Evolutionary conservation across 169 alveolate genomes (phyloP).

Genomic region (Eimeria brunetti): DNA sequence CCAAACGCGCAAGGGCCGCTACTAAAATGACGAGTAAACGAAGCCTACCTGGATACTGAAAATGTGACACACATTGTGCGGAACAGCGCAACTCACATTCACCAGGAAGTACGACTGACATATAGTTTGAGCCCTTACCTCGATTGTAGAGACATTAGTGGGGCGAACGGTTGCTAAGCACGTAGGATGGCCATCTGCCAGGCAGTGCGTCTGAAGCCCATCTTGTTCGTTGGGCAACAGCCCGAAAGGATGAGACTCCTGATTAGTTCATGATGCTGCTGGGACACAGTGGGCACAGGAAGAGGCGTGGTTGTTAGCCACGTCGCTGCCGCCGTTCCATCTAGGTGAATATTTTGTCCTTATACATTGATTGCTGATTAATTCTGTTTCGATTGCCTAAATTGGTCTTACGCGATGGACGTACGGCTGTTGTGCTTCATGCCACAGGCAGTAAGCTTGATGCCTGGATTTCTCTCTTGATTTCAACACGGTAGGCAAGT

Average conservation of each 20-base stretch:
- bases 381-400: neutral
- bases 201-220: neutral
- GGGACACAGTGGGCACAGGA: neutral
- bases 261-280: neutral
- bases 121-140: neutral
- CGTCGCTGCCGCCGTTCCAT: neutral
- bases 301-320: neutral
- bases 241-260: neutral
- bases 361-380: too few species aligned
- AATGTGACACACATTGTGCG: neutral
- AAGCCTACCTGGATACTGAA: neutral
- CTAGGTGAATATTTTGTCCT: neutral
- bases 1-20: too few species aligned
- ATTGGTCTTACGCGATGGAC: neutral
- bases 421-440: neutral
- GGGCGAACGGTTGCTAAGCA: too few species aligned
- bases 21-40: neutral
- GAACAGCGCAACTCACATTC: neutral
- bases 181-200: neutral
- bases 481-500: neutral
- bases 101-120: neutral
- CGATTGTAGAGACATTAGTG: neutral
- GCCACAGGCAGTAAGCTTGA: conserved; percentile 1
- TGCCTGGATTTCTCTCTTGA: neutral
- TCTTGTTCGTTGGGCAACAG: neutral